phyloP scores from a whole-genome alignment of 2,329 filamentous ascomycete species.

The Talaromyces sp. region DNA sequence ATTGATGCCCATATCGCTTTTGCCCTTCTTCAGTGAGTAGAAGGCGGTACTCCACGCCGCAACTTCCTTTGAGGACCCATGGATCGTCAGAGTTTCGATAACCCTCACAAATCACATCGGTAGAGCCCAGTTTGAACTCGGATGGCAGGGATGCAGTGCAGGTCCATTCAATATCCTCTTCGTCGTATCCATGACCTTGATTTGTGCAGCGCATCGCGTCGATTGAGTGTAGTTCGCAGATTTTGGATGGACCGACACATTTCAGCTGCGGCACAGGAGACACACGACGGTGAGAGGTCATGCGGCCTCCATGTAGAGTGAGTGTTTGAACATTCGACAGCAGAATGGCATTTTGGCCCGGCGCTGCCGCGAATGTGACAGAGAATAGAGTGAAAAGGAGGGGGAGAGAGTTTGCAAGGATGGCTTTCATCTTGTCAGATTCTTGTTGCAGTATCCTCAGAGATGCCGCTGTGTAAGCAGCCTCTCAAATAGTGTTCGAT shows the following conservation, averaged over 20 bases:
- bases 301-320: constrained; percentile 63
- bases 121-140: constrained; percentile 70
- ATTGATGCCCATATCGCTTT: constrained; percentile 54
- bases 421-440: constrained; percentile 1
- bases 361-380: constrained; percentile 16
- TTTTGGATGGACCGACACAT: constrained; percentile 61
- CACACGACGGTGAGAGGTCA: constrained; percentile 71
- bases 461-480: neutral
- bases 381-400: constrained; percentile 15
- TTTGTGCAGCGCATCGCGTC: constrained; percentile 89
- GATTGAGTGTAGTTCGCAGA: constrained; percentile 65
- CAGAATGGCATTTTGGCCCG: constrained; percentile 47
- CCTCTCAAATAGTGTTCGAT: neutral
- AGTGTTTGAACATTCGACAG: constrained; percentile 67
- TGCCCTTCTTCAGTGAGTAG: constrained; percentile 72
- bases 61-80: constrained; percentile 86
- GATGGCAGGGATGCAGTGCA: constrained; percentile 62
- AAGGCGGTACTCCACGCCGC: constrained; percentile 83
- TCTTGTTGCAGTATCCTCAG: neutral
- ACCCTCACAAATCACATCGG: constrained; percentile 89
- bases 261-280: constrained; percentile 69
- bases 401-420: neutral
- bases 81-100: constrained; percentile 71
- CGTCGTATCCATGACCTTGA: constrained; percentile 69
- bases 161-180: constrained; percentile 84